Base-by-base conservation (phyloP, 2,329 filamentous ascomycete species). In the Pseudogymnoascus pannorum region DNA sequence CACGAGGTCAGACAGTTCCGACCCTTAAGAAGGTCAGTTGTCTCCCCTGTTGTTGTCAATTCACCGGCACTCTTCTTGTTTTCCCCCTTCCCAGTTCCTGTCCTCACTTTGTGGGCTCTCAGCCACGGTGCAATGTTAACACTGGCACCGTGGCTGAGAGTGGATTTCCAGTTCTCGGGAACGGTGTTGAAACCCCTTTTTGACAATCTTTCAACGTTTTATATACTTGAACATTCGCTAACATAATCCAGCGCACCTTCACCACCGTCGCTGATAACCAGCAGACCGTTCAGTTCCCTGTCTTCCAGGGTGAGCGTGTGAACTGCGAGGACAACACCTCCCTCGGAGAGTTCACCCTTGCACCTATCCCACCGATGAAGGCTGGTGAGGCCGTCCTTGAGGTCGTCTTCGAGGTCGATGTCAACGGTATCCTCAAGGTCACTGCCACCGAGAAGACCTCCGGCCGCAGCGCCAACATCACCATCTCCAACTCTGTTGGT, bases 361-460 rank as follows among this genome's bases (percentile, higher is more conserved):
- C 92, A 70, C 94, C 93, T 51, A 87, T 87, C 67, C 84, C 93
- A 83, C 78, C 92, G 81, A 87, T 97, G 91, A 88, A 87, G 73
- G 93, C 94, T 73, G 93, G 94, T 76, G 94, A 99, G 76, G 90
- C 94, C 70, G 92, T 96, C 68, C 89, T 99, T 51, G 94, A 99
- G 81, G 90, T 93, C 70, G 92, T 97, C 77, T 97, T 99, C 80
- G 94, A 99, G 82, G 94, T 99, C 74, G 94, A 99, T 71, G 94
- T 97, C 85, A 99, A 99, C 84, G 94, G 94, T 88, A 96, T 97
- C 77, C 26, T 99, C 69, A 99, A 99, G 87, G 94, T 97, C 73
- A 97, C 93, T 66, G 94, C 94, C 69, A 97, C 93, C 57, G 94
- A 99, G 86, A 99, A 99, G 87, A 93, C 91, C 70, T 96, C 94